Evolutionary conservation across 139 green algal genomes (phyloP), one percentile per base, ranked within the genome.

Genomic region (Pleodorina starrii): DNA sequence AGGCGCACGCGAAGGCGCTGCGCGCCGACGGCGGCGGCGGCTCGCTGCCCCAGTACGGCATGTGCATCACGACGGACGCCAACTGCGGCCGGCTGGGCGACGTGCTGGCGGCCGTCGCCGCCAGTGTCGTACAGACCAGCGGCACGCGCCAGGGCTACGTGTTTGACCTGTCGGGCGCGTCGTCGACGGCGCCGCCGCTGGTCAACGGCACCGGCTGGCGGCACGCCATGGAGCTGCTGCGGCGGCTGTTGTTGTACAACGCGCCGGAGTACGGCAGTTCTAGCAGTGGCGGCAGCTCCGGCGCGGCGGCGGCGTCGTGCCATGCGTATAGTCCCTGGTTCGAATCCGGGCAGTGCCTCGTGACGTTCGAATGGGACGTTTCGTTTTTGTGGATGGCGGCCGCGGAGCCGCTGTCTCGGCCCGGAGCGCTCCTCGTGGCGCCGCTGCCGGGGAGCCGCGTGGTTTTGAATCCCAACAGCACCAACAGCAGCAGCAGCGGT

Each of bases 61-160:
- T 85, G 9, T 85, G 78, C 78, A 50, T 85, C 57, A 85, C 78
- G 0, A 73, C 78, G 1, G 19, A 85, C 35, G 12, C 54, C 29
- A 60, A 51, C 35, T 85, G 78, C 38, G 78, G 78, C 4, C 78
- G 78, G 36, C 25, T 85, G 9, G 78, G 78, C 0, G 78, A 85
- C 36, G 25, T 85, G 7, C 51, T 69, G 36, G 78, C 78, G 6
- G 78, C 78, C 2, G 27, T 85, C 2, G 78, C 78, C 9, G 79
- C 79, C 11, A 86, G 79, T 42, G 27, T 86, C 21, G 11, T 78
- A 17, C 81, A 87, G 79, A 60, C 79, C 0, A 14, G 21, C 2
- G 79, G 79, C 38, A 86, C 79, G 27, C 40, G 32, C 1, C 79
- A 86, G 40, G 79, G 79, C 16, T 86, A 86, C 21, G 35, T 86